These are phyloP conservation scores for Cladosporium sphaerospermum DNA, from an alignment of 2,329 filamentous ascomycete species.

Conservation along the genomic window DNA sequence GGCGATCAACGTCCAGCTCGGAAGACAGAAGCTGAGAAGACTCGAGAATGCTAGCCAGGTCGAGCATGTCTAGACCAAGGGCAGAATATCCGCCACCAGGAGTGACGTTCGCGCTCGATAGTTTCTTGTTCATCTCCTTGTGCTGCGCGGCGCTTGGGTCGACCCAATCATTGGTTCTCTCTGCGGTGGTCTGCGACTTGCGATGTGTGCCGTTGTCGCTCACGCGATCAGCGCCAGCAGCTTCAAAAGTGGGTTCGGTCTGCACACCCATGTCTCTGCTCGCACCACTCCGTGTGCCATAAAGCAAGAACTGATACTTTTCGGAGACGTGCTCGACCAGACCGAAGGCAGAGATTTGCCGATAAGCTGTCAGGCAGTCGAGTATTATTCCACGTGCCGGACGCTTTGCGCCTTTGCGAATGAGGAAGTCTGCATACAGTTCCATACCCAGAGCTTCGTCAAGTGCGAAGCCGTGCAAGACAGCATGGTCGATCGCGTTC, in stretches of 20 bases:
- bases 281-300: slow-evolving; percentile 55
- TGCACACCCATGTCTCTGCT: slow-evolving; percentile 61
- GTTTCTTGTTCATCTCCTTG: slow-evolving; percentile 15
- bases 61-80: slow-evolving; percentile 68
- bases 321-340: slow-evolving; percentile 62
- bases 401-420: slow-evolving; percentile 58
- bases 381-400: slow-evolving; percentile 63
- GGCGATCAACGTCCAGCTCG: slow-evolving; percentile 66
- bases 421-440: slow-evolving; percentile 65
- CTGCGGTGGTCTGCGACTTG: slow-evolving; percentile 34
- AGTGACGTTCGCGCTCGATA: slow-evolving; percentile 19
- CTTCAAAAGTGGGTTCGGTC: slow-evolving; percentile 13
- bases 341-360: slow-evolving; percentile 62
- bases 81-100: slow-evolving; percentile 58
- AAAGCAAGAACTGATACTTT: slow-evolving; percentile 61
- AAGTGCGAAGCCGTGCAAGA: slow-evolving; percentile 59
- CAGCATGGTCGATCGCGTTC: slow-evolving; percentile 63
- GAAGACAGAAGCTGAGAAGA: slow-evolving; percentile 76
- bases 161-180: slow-evolving; percentile 45
- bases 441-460: slow-evolving; percentile 71
- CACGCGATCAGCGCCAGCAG: neutral
- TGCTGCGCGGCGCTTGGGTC: slow-evolving; percentile 35
- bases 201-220: slow-evolving; percentile 29
- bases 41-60: slow-evolving; percentile 69
- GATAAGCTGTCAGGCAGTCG: slow-evolving; percentile 62